Evolutionary conservation across 1,139 yeast species (phyloP), one percentile per base, ranked within the genome.

Genomic region (Candida anutae): DNA sequence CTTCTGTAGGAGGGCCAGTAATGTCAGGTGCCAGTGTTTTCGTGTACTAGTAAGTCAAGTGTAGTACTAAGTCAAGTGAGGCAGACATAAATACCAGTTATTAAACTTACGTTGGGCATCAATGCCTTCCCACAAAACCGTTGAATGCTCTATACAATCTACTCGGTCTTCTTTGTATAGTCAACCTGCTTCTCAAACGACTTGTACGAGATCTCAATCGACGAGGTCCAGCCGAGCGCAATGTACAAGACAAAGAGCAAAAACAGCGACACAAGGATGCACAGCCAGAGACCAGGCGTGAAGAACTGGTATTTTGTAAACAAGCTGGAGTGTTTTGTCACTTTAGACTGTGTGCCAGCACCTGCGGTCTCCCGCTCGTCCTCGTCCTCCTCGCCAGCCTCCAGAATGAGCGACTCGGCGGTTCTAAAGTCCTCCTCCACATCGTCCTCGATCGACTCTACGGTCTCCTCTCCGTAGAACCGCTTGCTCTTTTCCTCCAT

Each of bases 141-240:
- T n/a, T n/a, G n/a, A 16, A 21, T 15, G 16, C 21, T 12, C 15
- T 21, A 21, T 13, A 21, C 9, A 13, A 26, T 20, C 13, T 27
- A 36, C 48, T 75, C 78, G 33, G 62, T 63, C 55, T 79, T 80
- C 60, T 77, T 79, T 39, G 69, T 71, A 39, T 63, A 68, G 43
- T 74, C 77, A 25, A 73, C 65, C 38, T 74, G 79, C 55, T 74
- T 78, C 32, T 78, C 87, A 48, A 82, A 81, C 11, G 90, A 75
- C 36, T 68, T 66, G 62, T 79, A 78, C 36, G 85, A 68, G 39
- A 81, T 74, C 50, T 79, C 74, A 46, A 82, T 58, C 16, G 74
- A 56, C 12, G 66, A 44, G 32, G 80, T 56, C 81, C 90, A 79
- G 28, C 62, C 40, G 37, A 81, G 59, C 5, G 84, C 84, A 26